Evolutionary conservation across 2,329 filamentous ascomycete genomes (phyloP), one percentile per base, ranked within the genome.

Genomic region (Phialophora tarda): DNA sequence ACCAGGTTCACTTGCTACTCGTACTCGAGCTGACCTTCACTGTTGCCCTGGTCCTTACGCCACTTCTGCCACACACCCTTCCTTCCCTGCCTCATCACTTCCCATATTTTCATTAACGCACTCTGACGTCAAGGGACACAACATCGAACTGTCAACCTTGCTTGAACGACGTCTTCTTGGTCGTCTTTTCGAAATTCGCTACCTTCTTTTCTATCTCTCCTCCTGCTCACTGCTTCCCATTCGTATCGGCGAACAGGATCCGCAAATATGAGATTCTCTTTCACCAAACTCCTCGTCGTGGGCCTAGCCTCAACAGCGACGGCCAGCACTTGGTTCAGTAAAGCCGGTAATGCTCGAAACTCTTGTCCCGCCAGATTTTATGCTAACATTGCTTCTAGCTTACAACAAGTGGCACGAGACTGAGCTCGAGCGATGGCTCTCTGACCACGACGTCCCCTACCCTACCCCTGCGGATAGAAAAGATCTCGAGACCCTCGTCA

Each of bases 341-440:
- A 92, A 80, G 84, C 92, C 76, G 90, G 93, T 96, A 85, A 74
- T 91, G 81, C 56, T 71, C 21, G 44, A 61, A 38, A 48, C 55
- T 50, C 47, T 21, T 47, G 44, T 64, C 54, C 64, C 21, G 59
- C n/a, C 14, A 47, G 17, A 57, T 12, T 23, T 47, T 8, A 54
- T 30, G 34, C 57, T 69, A 32, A 66, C 72, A 41, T 70, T 64
- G 72, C 78, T 53, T 59, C 57, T 75, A 97, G 94, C 90, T 17
- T 98, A 98, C 85, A 97, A 98, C 82, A 97, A 95, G 79, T 99
- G 95, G 95, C 94, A 98, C 75, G 90, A 98, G 83, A 96, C 92
- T 24, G 95, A 99, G 84, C 88, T 99, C 32, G 94, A 99, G 82
- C 88, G 93, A 75, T 99, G 95, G 95, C 88, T 99, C 58, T 91